Evolutionary conservation across 2,329 filamentous ascomycete genomes (phyloP), one percentile per base, ranked within the genome.

Genomic region (Piedraia hortae): DNA sequence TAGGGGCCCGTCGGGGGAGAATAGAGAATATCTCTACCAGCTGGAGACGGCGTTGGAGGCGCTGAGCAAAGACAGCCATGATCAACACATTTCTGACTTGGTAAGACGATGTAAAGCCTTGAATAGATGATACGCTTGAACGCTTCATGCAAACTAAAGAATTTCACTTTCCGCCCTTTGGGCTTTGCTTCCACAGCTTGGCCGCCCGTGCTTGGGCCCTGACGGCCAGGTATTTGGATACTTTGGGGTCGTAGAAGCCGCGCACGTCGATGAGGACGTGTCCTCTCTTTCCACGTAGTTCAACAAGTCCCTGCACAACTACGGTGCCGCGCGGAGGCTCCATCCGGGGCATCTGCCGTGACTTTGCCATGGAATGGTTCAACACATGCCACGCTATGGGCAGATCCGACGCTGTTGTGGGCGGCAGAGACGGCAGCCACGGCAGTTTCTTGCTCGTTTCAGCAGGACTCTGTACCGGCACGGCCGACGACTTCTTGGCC

Each of bases 1-100:
- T 35, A 46, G 53, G 18, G 85, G 85, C 0, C 74, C 80, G 12
- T 91, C 78, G 45, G 85, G 85, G 1, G 62, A 69, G 40, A 93
- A 93, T 44, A 65, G 58, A 27, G 82, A 93, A 39, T 97, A 97
- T 46, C 53, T 97, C 18, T 69, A 75, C 40, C 57, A 67, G 32
- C 52, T 97, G 19, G 74, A 91, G 40, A 51, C 53, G 26, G 74
- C 75, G 4, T 54, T 97, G 32, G 47, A 65, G 27, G 62, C 59
- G 14, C 48, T 93, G 32, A 69, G 73, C 29, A 50, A 60, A 2
- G 73, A 74, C 23, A 85, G 72, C 39, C 65, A 63, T 3, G 85
- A 93, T 49, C 58, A 57, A 29, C 82, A 97, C 53, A 59, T 97
- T 23, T 67, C 61, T 21, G 80, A 93, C 46, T 49, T 97, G 34